A percentile compares a stretch with the other conserved stretches of the same genome.
phyloP scores from a whole-genome alignment of 176 grass and related monocot genomes.

The Eremochloa ophiuroides region DNA sequence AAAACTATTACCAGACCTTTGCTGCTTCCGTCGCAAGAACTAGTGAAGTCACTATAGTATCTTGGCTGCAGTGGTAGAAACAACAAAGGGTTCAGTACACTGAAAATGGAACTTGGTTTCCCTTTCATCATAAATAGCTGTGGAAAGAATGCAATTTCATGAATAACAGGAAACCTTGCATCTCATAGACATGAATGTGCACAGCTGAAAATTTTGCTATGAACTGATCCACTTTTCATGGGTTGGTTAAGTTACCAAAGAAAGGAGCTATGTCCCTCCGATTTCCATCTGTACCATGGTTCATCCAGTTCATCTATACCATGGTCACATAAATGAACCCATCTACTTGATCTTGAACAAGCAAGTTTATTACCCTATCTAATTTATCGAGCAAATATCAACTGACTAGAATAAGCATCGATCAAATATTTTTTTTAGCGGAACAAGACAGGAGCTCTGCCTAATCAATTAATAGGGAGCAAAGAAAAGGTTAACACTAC shows the following conservation, averaged over 20 bases:
- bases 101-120: constrained; percentile 10
- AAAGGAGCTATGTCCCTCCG: neutral
- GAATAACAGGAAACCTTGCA: neutral
- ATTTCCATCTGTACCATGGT: neutral
- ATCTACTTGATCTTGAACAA: neutral
- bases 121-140: neutral
- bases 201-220: neutral
- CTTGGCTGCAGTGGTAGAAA: constrained; percentile 52
- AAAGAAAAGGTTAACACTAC: neutral
- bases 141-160: neutral
- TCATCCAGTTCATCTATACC: neutral
- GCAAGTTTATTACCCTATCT: neutral
- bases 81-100: constrained; percentile 9
- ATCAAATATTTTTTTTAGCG: neutral
- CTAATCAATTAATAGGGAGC: neutral
- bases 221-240: constrained; percentile 6
- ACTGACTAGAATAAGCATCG: constrained; percentile 5
- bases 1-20: constrained; percentile 53
- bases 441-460: neutral
- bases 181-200: neutral
- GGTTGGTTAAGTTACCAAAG: neutral
- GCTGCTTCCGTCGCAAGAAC: constrained; percentile 78
- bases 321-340: neutral
- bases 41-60: constrained; percentile 87
- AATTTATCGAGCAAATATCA: neutral